A percentile compares a stretch with the other conserved stretches of the same genome.
Conservation (phyloP, 257 asterid genomes). For the Hygrophila difformis region DNA sequence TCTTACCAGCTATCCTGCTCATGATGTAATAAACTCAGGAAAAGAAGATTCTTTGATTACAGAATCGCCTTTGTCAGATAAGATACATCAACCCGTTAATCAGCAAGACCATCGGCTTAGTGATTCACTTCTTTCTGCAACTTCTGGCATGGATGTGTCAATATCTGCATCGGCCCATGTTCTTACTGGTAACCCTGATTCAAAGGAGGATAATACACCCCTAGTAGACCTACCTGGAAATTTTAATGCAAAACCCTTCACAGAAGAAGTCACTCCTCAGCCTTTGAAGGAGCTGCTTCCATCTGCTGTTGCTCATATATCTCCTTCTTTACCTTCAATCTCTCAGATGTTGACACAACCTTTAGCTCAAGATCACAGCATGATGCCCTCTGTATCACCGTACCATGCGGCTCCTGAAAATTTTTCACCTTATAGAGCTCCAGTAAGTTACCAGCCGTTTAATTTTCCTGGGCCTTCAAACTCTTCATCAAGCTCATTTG, state of each 20-base stretch:
- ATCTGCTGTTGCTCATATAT: slow-evolving; percentile 19
- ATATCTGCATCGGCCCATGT: slow-evolving; percentile 19
- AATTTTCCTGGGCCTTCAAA: slow-evolving; percentile 37
- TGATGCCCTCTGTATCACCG: slow-evolving; percentile 23
- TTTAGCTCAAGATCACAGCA: slow-evolving; percentile 27
- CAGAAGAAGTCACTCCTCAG: slow-evolving; percentile 25
- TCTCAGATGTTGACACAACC: slow-evolving; percentile 32
- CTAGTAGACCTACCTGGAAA: slow-evolving; percentile 16
- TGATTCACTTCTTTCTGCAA: slow-evolving; percentile 26
- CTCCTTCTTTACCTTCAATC: slow-evolving; percentile 26
- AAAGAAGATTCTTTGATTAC: slow-evolving; percentile 15
- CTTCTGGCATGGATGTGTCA: slow-evolving; percentile 22
- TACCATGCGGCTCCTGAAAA: slow-evolving; percentile 24
- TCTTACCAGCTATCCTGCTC: slow-evolving; percentile 27
- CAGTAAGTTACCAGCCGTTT: slow-evolving; percentile 42
- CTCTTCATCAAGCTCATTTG: slow-evolving; percentile 33
- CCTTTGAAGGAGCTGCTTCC: slow-evolving; percentile 26
- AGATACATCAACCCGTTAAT: slow-evolving; percentile 28
- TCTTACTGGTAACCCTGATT: slow-evolving; percentile 24
- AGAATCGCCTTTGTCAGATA: slow-evolving; percentile 28
- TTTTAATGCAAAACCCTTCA: slow-evolving; percentile 20
- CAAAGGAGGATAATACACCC: slow-evolving; percentile 14
- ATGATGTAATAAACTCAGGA: slow-evolving; percentile 17
- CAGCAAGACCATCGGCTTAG: slow-evolving; percentile 26
- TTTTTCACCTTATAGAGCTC: slow-evolving; percentile 37